Base-by-base conservation (phyloP, 768 basidiomycete species). In the Suillus hirtellus region DNA sequence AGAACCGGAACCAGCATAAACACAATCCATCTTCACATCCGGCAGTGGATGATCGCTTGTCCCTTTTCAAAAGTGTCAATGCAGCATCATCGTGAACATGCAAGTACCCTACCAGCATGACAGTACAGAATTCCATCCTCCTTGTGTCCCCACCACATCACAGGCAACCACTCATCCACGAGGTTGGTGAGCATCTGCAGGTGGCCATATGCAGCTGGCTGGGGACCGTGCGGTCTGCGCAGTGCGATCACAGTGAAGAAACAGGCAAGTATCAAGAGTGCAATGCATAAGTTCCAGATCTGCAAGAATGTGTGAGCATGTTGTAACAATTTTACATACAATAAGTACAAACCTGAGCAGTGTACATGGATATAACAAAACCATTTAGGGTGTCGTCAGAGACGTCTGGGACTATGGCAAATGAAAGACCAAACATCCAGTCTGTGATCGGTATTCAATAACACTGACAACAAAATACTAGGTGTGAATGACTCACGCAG, bases 121-220 rank as follows among this genome's bases (percentile, higher is more conserved):
- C 34, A 56, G 31, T 31, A 55, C 1, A 60, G 50, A 31, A 21
- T 59, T 37, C 64, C 62, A 11, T 15, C 38, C 0, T 54, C 50
- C n/a, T 74, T 75, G n/a, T 67, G 66, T n/a, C 72, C 74, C 71
- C 74, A 75, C 73, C 74, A 71, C 68, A 75, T 72, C 8, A 64
- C 71, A 1, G 68, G 63, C n/a, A 70, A 72, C 76, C 77, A 73
- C 21, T 77, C 74, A 60, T 77, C 77, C 46, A 76, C 67, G 59
- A 76, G 61, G 60, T 78, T 76, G 2, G 71, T 73, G 15, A 78
- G 68, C 14, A 72, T 78, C 53, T 76, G 72, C 2, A 78, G 60
- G 27, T 77, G 74, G 4, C 76, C 74, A 35, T 77, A 78, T 19
- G 72, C 67, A 11, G 72, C 72, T 0, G 73, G 76, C 37, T 77